Percentiles rank a stretch among this genome's conserved stretches.
Conservation (phyloP, 129 eudicot species). For the Pseudognaphalium luteoalbum region DNA sequence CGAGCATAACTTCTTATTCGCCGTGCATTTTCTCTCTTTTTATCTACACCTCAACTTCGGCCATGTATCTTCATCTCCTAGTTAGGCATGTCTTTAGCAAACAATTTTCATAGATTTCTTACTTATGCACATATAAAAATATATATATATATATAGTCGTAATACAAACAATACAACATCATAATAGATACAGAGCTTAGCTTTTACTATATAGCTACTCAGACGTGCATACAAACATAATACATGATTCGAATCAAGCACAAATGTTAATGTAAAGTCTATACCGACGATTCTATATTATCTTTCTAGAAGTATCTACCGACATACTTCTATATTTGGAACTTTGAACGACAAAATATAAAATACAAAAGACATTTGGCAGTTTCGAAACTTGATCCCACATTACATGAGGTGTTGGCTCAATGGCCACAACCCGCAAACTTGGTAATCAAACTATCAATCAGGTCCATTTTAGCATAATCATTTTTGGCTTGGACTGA, state of each 20-base stretch:
- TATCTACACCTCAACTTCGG: not conserved
- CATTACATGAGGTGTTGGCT: conserved; percentile 21
- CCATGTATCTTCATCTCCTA: not conserved
- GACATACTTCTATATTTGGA: not conserved
- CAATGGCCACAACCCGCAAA: conserved; percentile 18
- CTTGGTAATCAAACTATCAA: conserved; percentile 25
- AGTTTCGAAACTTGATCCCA: not conserved
- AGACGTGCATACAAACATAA: not conserved
- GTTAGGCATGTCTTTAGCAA: not conserved
- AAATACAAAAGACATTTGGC: conserved; percentile 11
- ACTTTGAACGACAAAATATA: not conserved
- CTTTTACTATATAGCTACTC: not conserved
- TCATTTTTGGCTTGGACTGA: conserved; percentile 15
- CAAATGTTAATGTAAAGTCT: not conserved
- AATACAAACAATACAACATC: conserved; percentile 11
- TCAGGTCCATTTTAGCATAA: not conserved
- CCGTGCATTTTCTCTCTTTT: not conserved
- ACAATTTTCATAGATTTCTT: no score
- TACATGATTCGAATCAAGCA: no score
- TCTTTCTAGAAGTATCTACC: not conserved
- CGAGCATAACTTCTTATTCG: not conserved
- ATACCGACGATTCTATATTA: not conserved
- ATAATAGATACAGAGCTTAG: not conserved
- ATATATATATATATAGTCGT: not conserved
- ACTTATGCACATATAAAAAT: not conserved